Evolutionary conservation across 768 basidiomycete genomes (phyloP).

Genomic region (Serendipita vermifera): DNA sequence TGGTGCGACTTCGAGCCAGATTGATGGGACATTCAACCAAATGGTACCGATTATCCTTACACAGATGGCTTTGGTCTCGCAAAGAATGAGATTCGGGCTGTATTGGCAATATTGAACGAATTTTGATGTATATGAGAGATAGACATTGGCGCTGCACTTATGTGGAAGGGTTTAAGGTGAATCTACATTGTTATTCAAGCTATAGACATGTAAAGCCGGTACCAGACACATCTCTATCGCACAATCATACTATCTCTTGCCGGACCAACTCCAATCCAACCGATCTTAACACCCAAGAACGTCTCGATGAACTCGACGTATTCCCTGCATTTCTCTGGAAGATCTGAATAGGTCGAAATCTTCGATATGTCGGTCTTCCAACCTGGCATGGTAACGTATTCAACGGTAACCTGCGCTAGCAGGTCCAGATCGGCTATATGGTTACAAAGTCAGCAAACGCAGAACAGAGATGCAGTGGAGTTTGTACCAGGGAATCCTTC

Average conservation of each 20-base stretch:
- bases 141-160: too few species aligned
- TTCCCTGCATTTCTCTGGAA: constrained; percentile 73
- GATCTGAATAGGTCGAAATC: constrained; percentile 47
- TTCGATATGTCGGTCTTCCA: constrained; percentile 73
- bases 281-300: constrained; percentile 55
- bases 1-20: too few species aligned
- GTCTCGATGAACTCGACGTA: constrained; percentile 83
- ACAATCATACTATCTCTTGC: constrained; percentile 63
- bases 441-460: not conserved
- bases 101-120: too few species aligned
- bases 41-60: too few species aligned
- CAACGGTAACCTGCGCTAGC: constrained; percentile 66
- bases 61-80: too few species aligned
- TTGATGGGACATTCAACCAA: too few species aligned
- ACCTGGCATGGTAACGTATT: constrained; percentile 80
- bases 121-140: too few species aligned
- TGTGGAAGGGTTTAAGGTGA: too few species aligned
- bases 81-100: too few species aligned
- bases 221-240: constrained; percentile 6
- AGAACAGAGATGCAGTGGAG: not conserved
- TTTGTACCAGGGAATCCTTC: constrained; percentile 73
- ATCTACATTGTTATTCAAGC: too few species aligned
- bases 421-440: constrained; percentile 67
- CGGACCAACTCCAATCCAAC: constrained; percentile 92
- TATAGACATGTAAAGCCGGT: too few species aligned